A percentile compares a stretch with the other conserved stretches of the same genome.
Conservation (phyloP, 2,329 filamentous ascomycete genomes). For the Pseudocercospora macadamiae region DNA sequence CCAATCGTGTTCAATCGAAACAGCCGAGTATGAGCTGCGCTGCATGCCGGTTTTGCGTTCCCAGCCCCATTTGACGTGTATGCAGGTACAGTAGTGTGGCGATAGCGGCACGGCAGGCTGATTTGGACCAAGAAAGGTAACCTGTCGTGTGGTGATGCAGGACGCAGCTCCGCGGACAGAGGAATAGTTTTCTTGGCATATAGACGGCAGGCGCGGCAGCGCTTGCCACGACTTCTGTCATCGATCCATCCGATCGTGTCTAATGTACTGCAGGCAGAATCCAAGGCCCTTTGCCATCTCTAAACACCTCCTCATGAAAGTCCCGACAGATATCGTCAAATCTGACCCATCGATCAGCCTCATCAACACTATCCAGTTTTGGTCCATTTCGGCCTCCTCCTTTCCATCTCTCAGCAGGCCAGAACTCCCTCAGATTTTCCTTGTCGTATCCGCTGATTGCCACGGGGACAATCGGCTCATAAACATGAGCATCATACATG, state of each 20-base stretch:
- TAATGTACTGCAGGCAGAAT: conserved; percentile 22
- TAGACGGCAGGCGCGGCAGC: too few relatives aligned
- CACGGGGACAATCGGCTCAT: conserved; percentile 25
- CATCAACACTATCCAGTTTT: conserved; percentile 46
- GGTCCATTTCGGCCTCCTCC: conserved; percentile 54
- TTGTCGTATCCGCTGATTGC: conserved; percentile 45
- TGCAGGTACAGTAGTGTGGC: too few relatives aligned
- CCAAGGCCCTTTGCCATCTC: conserved; percentile 47
- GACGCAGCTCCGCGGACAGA: too few relatives aligned
- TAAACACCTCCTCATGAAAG: conserved; percentile 49
- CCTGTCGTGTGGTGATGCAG: too few relatives aligned
- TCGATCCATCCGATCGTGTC: background rate
- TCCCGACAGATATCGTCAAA: conserved; percentile 50
- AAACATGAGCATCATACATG: conserved; percentile 26
- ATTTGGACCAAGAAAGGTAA: too few relatives aligned
- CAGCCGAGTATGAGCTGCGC: too few relatives aligned
- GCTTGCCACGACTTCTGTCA: too few relatives aligned
- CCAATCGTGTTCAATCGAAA: too few relatives aligned
- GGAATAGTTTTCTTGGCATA: too few relatives aligned
- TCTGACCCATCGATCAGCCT: conserved; percentile 47
- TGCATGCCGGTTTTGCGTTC: too few relatives aligned
- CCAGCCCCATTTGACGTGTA: too few relatives aligned
- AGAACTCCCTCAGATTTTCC: conserved; percentile 41
- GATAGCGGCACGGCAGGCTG: too few relatives aligned
- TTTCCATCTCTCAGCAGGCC: conserved; percentile 48